Evolutionary conservation across 176 grass and related monocot species (phyloP), one percentile per base, ranked within the genome.

Genomic region (Echinochloa phyllopogon): DNA sequence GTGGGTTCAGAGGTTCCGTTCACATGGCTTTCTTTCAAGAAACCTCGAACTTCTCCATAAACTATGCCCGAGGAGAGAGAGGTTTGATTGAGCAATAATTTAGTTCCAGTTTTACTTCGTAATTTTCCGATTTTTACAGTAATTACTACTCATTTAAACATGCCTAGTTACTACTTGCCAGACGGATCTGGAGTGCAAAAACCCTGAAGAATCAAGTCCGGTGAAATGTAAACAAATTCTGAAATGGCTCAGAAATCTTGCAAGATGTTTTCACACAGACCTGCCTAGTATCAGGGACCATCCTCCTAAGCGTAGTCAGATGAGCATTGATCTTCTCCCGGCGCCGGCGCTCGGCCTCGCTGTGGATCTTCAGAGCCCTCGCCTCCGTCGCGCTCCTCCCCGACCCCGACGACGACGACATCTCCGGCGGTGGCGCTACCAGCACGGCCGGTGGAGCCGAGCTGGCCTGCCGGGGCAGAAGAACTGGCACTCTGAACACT

Each of bases 251-350:
- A 21, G 17, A 55, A 52, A 6, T 16, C 13, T 21, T 80, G 48
- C 8, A 13, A 57, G 23, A 74, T 59, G 67, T 0, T 69, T 75
- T 60, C 20, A 20, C 55, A 72, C 83, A 1, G 24, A 98, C 96
- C 93, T 98, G 94, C 63, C 67, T 76, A 40, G 91, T 89, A 79
- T 92, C 82, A 75, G 96, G 96, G 37, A 98, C 76, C 93, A 98
- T 90, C 17, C 87, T 87, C 84, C 89, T 92, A 37, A 98, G 72
- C 45, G 82, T 87, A 4, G 87, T 74, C 27, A 98, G 87, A 61
- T 98, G 96, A 41, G 87, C 80, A 71, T 98, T 98, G 71, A 98
- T 98, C 80, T 93, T 90, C 85, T 92, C 96, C 18, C 96, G 86
- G 12, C 96, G 91, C 43, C 93, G 88, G 69, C 83, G 87, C 84